A percentile compares a stretch with the other conserved stretches of the same genome.
Evolutionary conservation across 768 basidiomycete genomes (phyloP).

Genomic region (Xerocomus brunneocitrinus): DNA sequence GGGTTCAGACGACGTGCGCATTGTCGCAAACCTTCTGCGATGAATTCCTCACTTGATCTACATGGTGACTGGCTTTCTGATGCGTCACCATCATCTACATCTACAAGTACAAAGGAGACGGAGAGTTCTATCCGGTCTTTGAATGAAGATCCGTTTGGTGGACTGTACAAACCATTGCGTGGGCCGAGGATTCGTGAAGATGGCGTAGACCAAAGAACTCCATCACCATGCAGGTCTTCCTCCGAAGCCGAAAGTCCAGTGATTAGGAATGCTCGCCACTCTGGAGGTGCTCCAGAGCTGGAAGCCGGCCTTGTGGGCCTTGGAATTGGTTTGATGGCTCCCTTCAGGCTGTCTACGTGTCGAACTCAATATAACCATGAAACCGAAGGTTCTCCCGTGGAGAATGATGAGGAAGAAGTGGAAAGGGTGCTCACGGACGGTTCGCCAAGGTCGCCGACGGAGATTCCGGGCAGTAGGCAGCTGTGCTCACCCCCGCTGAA

Average conservation of each 20-base stretch:
- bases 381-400: conserved; percentile 12
- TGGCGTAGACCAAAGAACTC: conserved; percentile 9
- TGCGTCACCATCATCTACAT: conserved; percentile 25
- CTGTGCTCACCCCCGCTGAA: conserved; percentile 42
- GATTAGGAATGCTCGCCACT: conserved; percentile 25
- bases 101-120: conserved; percentile 15
- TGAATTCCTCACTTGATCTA: conserved; percentile 24
- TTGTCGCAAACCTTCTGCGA: conserved; percentile 26
- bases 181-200: conserved; percentile 9
- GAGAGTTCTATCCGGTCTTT: conserved; percentile 27
- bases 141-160: conserved; percentile 44
- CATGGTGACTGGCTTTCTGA: conserved; percentile 30
- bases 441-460: conserved; percentile 22
- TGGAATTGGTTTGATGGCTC: conserved; percentile 45
- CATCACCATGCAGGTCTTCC: conserved; percentile 20
- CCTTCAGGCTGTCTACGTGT: conserved; percentile 46
- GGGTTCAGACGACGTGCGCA: conserved; percentile 28
- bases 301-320: conserved; percentile 36
- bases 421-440: conserved; percentile 24
- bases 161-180: conserved; percentile 37
- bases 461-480: conserved; percentile 14
- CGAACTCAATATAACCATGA: conserved; percentile 23
- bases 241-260: conserved; percentile 51
- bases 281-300: conserved; percentile 26
- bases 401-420: conserved; percentile 33